Percentiles rank a stretch among this genome's conserved stretches.
Evolutionary conservation across 2,329 filamentous ascomycete species (phyloP).

Genomic region (Cladorrhinum sp.): DNA sequence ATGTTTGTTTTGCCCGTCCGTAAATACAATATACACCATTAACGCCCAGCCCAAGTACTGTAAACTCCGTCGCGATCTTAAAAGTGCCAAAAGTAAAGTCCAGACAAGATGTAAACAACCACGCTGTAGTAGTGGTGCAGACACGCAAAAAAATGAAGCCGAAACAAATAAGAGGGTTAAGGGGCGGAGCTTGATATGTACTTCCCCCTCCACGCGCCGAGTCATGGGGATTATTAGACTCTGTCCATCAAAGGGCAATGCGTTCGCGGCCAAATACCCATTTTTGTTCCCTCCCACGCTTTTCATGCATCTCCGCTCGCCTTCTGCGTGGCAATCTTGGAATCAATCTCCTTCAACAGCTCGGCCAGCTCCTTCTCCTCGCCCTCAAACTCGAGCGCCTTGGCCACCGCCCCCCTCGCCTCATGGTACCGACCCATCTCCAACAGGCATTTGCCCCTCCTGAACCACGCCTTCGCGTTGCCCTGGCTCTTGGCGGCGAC

Average conservation of each 20-base stretch:
- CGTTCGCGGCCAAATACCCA: not conserved
- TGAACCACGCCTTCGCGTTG: constrained; percentile 95
- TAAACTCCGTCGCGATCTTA: not conserved
- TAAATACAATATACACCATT: no score
- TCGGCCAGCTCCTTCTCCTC: constrained; percentile 62
- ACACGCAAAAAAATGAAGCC: not conserved
- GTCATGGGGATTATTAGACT: no score
- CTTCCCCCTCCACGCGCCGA: no score
- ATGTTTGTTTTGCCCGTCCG: no score
- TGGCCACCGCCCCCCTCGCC: constrained; percentile 73
- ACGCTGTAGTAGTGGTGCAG: not conserved
- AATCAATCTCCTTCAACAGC: constrained; percentile 62
- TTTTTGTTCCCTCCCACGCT: not conserved
- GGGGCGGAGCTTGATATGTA: no score
- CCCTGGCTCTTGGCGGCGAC: constrained; percentile 82
- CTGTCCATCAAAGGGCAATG: no score
- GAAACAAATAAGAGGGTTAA: not conserved
- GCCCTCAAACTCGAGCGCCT: constrained; percentile 79
- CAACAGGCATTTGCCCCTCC: constrained; percentile 75
- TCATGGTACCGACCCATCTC: constrained; percentile 90
- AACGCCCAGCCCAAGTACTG: not conserved
- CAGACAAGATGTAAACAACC: not conserved
- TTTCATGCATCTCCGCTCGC: constrained; percentile 16
- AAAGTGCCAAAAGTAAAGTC: not conserved
- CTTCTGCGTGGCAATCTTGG: constrained; percentile 42